Base-by-base conservation (phyloP, 371 early-diverging fungal genomes). In the Smittium mucronatum region DNA sequence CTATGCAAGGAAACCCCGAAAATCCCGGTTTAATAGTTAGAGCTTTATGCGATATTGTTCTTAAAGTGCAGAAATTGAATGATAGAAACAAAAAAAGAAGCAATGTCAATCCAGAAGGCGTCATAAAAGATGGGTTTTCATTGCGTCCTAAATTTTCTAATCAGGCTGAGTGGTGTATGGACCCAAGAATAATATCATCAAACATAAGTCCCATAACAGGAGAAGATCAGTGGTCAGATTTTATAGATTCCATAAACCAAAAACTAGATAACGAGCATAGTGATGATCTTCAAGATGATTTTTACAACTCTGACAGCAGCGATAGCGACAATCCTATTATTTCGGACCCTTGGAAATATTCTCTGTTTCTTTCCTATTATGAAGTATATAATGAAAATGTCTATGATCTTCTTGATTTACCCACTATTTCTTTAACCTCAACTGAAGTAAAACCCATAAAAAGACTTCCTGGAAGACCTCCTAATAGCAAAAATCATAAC, bases 321-420 rank as follows among this genome's bases (percentile, higher is more conserved):
- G 34, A 65, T 65, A 65, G 29, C n/a, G n/a, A 65, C 11, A 31
- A 5, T 65, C 11, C 5, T 32, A 2, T 5, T n/a, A 5, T 21
- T 47, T 21, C 5, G 5, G 47, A 47, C 47, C 47, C 47, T 47
- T 47, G 47, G 47, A 5, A 47, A 21, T 47, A 47, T 21, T 47
- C 47, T 21, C 5, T 47, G 21, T 47, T 11, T 21, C 47, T 97
- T 16, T 93, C 96, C 1, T 98, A 93, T 75, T 70, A 96, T 64
- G 98, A 99, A 78, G 95, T 99, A 36, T 99, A 98, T 76, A 95
- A 95, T 77, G 99, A 99, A 59, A 64, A 73, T 17, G 67, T 79
- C 64, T 74, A 72, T 34, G 80, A 75, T 61, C 59, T 76, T 63
- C 70, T 78, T 17, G 76, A 47, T 47, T 47, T 47, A 21, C 5